phyloP scores from a whole-genome alignment of 2,329 filamentous ascomycete species.

The Cadophora sp. region DNA sequence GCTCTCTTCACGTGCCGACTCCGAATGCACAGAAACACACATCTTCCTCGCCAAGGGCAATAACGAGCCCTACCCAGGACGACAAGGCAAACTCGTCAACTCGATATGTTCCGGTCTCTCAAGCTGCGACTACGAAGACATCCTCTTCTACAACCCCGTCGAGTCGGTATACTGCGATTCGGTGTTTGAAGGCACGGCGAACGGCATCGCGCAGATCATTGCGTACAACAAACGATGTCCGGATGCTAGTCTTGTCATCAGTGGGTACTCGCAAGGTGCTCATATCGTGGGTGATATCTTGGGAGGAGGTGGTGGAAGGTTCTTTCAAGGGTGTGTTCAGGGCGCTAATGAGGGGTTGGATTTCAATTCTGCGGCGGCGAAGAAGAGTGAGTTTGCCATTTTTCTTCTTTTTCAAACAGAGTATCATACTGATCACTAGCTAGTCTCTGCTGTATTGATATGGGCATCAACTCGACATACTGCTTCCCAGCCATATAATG shows the following conservation, averaged over 20 bases:
- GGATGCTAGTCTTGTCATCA: conserved; percentile 50
- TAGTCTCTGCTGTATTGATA: conserved; percentile 17
- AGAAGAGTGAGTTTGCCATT: conserved; percentile 16
- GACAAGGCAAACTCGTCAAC: conserved; percentile 44
- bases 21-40: conserved; percentile 20
- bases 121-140: conserved; percentile 46
- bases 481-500: conserved; percentile 14
- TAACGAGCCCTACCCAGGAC: conserved; percentile 48
- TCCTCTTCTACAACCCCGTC: conserved; percentile 40
- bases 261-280: conserved; percentile 52
- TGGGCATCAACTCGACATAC: conserved; percentile 17
- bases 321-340: conserved; percentile 37
- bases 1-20: conserved; percentile 1
- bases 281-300: conserved; percentile 50
- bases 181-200: conserved; percentile 47
- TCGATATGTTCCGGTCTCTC: conserved; percentile 43
- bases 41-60: conserved; percentile 40
- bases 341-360: conserved; percentile 7
- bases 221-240: conserved; percentile 51
- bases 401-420: too few species aligned
- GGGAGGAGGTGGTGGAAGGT: conserved; percentile 46
- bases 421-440: neutral
- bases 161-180: conserved; percentile 47
- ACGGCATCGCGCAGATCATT: conserved; percentile 49
- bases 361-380: conserved; percentile 11